These are phyloP conservation scores for Pichia sp. DNA, from an alignment of 1,139 yeast species.

Conservation along the genomic window DNA sequence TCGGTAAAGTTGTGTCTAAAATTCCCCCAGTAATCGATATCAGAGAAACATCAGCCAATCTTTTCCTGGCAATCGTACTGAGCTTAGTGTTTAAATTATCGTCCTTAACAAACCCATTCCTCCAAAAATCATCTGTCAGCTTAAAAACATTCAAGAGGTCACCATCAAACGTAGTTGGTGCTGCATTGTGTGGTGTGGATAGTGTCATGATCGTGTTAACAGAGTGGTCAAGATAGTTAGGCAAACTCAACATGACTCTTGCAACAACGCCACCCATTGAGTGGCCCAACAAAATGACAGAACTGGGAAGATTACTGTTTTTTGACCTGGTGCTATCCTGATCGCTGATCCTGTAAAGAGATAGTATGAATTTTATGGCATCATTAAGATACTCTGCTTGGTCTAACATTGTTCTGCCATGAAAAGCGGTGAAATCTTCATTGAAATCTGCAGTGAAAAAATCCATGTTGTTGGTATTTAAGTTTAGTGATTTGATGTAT, in stretches of 20 bases:
- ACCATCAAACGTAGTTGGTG: conserved; percentile 95
- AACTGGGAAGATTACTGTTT: conserved; percentile 43
- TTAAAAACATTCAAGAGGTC: conserved; percentile 74
- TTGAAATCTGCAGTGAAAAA: conserved; percentile 90
- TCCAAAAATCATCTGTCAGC: conserved; percentile 78
- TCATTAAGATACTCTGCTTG: conserved; percentile 93
- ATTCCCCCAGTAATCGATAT: conserved; percentile 92
- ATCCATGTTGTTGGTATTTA: conserved; percentile 51
- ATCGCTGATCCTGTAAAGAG: conserved; percentile 45
- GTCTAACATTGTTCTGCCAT: conserved; percentile 87
- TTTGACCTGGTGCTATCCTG: conserved; percentile 36
- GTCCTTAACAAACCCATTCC: conserved; percentile 44
- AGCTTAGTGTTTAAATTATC: conserved; percentile 23
- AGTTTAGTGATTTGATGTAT: conserved; percentile 15
- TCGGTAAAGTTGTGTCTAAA: conserved; percentile 78
- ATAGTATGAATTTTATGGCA: conserved; percentile 71
- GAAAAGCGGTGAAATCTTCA: conserved; percentile 95
- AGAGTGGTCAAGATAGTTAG: conserved; percentile 67
- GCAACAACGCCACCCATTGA: conserved; percentile 98
- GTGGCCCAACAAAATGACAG: conserved; percentile 83
- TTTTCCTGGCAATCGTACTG: conserved; percentile 36
- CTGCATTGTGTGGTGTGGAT: conserved; percentile 89
- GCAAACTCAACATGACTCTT: conserved; percentile 71
- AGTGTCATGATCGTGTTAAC: conserved; percentile 82
- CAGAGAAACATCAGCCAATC: conserved; percentile 49